These are phyloP conservation scores for Fusarium nodosum DNA, from an alignment of 2,329 filamentous ascomycete species.

Conservation along the genomic window DNA sequence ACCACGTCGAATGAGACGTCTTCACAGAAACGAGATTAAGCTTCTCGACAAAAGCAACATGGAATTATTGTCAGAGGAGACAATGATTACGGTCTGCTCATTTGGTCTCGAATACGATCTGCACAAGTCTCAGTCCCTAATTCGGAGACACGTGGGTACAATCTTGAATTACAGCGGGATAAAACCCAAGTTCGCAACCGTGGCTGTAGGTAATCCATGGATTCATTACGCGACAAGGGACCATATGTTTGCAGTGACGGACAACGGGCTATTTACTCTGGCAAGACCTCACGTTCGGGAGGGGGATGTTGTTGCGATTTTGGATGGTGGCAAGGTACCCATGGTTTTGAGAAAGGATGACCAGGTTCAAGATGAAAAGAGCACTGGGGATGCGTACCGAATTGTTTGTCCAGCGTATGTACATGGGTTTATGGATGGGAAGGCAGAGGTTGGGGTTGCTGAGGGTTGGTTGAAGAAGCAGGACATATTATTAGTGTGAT, in stretches of 20 bases:
- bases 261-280: conserved; percentile 23
- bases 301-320: conserved; percentile 23
- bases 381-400: neutral
- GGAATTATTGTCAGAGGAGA: accelerated
- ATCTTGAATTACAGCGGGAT: neutral
- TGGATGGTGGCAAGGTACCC: conserved; percentile 34
- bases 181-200: neutral
- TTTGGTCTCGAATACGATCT: neutral
- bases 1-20: conserved; percentile 18
- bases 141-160: neutral
- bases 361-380: accelerated
- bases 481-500: conserved; percentile 8
- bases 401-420: conserved; percentile 27
- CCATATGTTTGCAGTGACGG: conserved; percentile 1
- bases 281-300: neutral
- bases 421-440: conserved; percentile 36
- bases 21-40: conserved; percentile 4
- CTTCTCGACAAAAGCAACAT: neutral
- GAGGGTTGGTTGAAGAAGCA: conserved; percentile 20
- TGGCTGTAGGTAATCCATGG: neutral
- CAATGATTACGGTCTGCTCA: accelerated
- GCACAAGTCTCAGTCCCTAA: neutral
- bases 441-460: neutral
- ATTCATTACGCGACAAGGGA: neutral
- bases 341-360: conserved; percentile 16